Base-by-base conservation (phyloP, 306 rosid species). In the Lathyrus sativus region DNA sequence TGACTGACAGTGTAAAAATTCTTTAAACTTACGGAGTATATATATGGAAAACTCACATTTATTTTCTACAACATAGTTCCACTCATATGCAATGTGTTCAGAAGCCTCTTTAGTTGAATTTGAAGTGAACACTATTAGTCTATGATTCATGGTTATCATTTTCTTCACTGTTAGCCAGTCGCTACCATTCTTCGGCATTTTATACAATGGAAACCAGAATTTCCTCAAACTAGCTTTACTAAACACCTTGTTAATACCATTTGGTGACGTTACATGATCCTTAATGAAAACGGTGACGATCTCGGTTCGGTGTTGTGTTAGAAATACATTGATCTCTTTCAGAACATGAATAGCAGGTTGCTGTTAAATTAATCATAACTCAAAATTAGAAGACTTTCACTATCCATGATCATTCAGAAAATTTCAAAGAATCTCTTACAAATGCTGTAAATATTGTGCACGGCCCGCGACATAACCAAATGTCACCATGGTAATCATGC, bases 221-320 rank as follows among this genome's bases (percentile, higher is more conserved):
- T 48, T 85, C 14, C 59, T 76, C 13, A 87, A 77, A 13, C 85
- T 85, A 39, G 89, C 80, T 22, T 76, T 77, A 37, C 80, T 63
- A 61, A 89, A 83, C 59, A 90, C 72, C 65, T 87, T 90, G 35
- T 75, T 80, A 79, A 87, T 76, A 10, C 96, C 91, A 64, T 74
- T 74, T 66, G 76, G 51, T 54, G 95, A 78, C 1, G 77, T 73
- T 39, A 87, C 96, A 45, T 84, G 84, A 76, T 90, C 96, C 78
- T 87, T 89, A n/a, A 90, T 85, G 77, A 87, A 85, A 51, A 90
- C 75, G 9, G 93, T 87, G 72, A 90, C 74, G n/a, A 90, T 87
- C 79, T 90, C 88, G 2, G 85, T 68, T 13, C 85, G 81, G 61
- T 82, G 77, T 61, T 61, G 74, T 10, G 42, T 79, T 67, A 90